phyloP scores from a whole-genome alignment of 768 basidiomycete genomes.

The Hericium rajendrae region DNA sequence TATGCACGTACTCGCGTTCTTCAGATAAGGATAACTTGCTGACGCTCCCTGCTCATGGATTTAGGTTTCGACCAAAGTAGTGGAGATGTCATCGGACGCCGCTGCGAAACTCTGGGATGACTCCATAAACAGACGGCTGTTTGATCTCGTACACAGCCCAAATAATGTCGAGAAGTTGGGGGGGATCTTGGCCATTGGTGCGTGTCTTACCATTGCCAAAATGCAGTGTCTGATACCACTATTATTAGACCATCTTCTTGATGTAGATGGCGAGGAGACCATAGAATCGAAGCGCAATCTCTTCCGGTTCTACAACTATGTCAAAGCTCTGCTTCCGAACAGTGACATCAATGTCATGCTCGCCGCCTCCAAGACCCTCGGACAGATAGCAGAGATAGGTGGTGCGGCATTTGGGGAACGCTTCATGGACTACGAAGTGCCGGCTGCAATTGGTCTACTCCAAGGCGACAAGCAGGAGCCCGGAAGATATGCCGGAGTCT shows the following conservation, averaged over 20 bases:
- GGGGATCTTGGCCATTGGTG: conserved; percentile 82
- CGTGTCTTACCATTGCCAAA: conserved; percentile 13
- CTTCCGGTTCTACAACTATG: conserved; percentile 86
- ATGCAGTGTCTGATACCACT: conserved; percentile 6
- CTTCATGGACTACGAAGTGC: conserved; percentile 87
- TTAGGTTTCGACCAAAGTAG: conserved; percentile 63
- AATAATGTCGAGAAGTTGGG: conserved; percentile 75
- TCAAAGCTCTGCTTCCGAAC: conserved; percentile 86
- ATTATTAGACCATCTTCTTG: conserved; percentile 60
- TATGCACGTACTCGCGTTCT: conserved; percentile 41
- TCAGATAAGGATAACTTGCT: background rate
- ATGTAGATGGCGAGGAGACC: conserved; percentile 69
- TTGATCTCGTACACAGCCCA: conserved; percentile 77
- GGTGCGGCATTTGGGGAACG: conserved; percentile 78
- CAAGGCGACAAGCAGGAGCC: conserved; percentile 69
- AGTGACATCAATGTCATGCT: conserved; percentile 92
- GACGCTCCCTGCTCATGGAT: conserved; percentile 3
- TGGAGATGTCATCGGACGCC: conserved; percentile 76
- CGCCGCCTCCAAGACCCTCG: conserved; percentile 85
- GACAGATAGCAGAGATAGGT: conserved; percentile 76
- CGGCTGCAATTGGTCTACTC: conserved; percentile 70
- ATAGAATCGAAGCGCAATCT: conserved; percentile 74
- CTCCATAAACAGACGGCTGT: conserved; percentile 67
- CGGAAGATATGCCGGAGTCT: conserved; percentile 85
- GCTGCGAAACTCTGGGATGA: conserved; percentile 82